Conservation (phyloP, 2,329 filamentous ascomycete species). For the Cladorrhinum sp. region DNA sequence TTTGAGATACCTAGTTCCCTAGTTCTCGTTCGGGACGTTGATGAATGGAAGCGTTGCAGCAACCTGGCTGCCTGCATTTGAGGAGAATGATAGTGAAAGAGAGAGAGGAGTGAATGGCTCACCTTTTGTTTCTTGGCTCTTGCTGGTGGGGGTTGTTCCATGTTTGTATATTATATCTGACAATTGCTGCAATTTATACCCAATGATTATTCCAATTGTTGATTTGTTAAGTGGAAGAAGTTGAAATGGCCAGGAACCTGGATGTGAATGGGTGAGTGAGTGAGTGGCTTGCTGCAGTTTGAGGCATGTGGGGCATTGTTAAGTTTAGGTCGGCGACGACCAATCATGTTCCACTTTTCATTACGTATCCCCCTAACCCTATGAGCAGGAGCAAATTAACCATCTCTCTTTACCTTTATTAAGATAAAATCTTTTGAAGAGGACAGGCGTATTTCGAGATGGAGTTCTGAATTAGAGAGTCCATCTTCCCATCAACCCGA, state of each 20-base stretch:
- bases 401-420: too few relatives aligned
- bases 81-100: neutral
- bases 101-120: neutral
- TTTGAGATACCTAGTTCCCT: neutral
- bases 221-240: neutral
- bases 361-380: neutral
- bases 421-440: too few relatives aligned
- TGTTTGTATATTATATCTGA: neutral
- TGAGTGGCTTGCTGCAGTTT: neutral
- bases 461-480: too few relatives aligned
- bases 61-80: neutral
- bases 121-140: conserved; percentile 24
- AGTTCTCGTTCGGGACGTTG: too few relatives aligned
- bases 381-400: too few relatives aligned
- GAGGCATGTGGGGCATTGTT: neutral
- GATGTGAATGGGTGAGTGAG: neutral
- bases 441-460: too few relatives aligned
- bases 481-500: too few relatives aligned
- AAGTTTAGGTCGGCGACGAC: neutral
- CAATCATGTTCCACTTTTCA: neutral
- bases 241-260: neutral
- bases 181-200: neutral
- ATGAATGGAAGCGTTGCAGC: neutral
- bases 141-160: neutral
- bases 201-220: neutral